Evolutionary conservation across 208 protist species (phyloP), one percentile per base, ranked within the genome.

Genomic region (Porcisia hertigi): DNA sequence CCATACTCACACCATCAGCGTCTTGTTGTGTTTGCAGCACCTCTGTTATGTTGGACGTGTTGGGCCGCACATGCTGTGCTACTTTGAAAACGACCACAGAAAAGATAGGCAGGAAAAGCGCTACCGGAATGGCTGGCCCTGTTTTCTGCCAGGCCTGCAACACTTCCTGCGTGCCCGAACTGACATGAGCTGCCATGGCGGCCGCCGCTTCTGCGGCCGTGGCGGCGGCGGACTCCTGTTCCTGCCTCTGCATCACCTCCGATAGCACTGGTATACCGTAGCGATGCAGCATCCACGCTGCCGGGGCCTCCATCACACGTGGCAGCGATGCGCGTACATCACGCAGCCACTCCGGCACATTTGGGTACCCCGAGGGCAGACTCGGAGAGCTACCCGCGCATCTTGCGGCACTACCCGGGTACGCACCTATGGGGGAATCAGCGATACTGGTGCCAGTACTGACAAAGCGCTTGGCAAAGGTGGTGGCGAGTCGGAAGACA

Each of bases 71-170:
- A 49, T 71, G 73, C 69, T 71, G 72, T 1, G 78, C 78, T 43
- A 88, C 64, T 16, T 88, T 78, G 34, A 95, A 80, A 0, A 81
- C 83, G 11, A 76, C 63, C n/a, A 89, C 60, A 0, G 91, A 90
- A 75, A 95, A 93, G 65, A 93, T 58, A 5, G 91, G 89, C 43
- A 95, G 83, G 41, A 95, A 95, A 54, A 95, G 55, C 16, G 77
- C 81, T 7, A 91, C 77, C 9, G 91, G 89, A 23, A 95, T 84
- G 65, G 92, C 84, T 5, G 86, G 89, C 36, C 87, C 85, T 20
- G 81, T 82, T 39, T 76, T 73, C n/a, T 83, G 71, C 87, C 87
- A 91, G 16, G 76, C 57, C 76, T 65, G 43, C 73, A 65, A 77
- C 63, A 77, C 67, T 65, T 77, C 69, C 78, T 86, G 77, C 66